phyloP scores from a whole-genome alignment of 495 filamentous ascomycete species.

The Tuber magnatum region DNA sequence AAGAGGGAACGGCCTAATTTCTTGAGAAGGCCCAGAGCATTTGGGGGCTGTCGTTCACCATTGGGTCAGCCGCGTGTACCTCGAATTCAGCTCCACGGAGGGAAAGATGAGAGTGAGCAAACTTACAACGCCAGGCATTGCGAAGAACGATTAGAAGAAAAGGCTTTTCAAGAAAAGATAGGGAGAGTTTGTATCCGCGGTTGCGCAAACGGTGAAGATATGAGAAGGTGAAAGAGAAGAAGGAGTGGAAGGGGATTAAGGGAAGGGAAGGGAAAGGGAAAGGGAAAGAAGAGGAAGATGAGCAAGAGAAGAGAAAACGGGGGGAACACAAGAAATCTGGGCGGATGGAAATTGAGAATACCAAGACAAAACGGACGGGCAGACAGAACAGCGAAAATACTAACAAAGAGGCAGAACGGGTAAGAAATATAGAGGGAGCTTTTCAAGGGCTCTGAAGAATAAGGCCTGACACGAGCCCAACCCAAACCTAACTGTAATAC shows the following conservation, averaged over 20 bases:
- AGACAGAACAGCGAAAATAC: background rate
- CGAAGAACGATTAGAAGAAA: conserved; percentile 7
- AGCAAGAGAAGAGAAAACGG: conserved; percentile 18
- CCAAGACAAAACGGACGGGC: conserved; percentile 41
- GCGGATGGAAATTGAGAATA: conserved; percentile 30
- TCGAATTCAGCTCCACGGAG: background rate
- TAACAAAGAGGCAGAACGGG: background rate
- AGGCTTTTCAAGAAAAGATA: background rate
- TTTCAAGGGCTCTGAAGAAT: background rate
- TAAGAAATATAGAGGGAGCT: background rate
- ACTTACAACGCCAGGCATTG: conserved; percentile 42
- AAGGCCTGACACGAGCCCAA: background rate
- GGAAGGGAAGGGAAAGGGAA: conserved; percentile 8
- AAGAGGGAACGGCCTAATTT: conserved; percentile 38
- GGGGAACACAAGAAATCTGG: conserved; percentile 17
- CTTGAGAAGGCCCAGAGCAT: conserved; percentile 32
- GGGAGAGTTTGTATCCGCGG: background rate
- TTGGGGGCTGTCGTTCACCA: conserved; percentile 28
- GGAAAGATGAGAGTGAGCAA: background rate
- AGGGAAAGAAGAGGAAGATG: conserved; percentile 7
- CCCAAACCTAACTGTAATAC: background rate
- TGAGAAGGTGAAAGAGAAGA: conserved; percentile 12
- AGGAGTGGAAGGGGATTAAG: background rate
- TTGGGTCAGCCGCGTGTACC: conserved; percentile 4
- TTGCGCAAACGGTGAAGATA: conserved; percentile 5